Evolutionary conservation across 2,329 filamentous ascomycete genomes (phyloP), one percentile per base, ranked within the genome.

Genomic region (Penicillium sp.): DNA sequence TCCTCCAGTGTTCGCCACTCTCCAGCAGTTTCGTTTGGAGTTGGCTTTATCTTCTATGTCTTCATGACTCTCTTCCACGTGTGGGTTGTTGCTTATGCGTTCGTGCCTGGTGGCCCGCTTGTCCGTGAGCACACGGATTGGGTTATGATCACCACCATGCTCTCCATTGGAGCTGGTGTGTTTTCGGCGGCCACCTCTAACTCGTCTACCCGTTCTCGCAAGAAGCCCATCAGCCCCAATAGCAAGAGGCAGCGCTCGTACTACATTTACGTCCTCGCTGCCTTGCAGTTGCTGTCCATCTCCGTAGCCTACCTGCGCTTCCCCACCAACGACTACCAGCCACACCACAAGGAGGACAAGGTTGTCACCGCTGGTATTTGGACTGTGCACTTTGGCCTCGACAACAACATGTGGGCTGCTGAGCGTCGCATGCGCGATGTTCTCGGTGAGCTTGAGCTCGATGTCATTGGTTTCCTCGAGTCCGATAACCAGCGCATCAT

Each of bases 321-420:
- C 75, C 93, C 93, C 0, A 85, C 84, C 2, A 91, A 96, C 65
- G 84, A 97, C 71, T 95, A 96, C 73, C 82, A 81, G 46, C 87
- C 93, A 0, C 90, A 97, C 68, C 91, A 98, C 65, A 80, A 81
- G 29, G 82, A 95, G 43, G 86, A 90, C 53, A 93, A 93, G 58
- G 74, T 94, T 43, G 78, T 96, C 49, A 97, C 94, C 0, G 89
- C 89, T 1, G 93, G 93, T 58, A 97, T 98, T 67, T 98, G 93
- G 93, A 98, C 93, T 0, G 90, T 97, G 46, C 93, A 98, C 72
- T 98, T 98, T 69, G 90, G 87, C 11, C 81, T 98, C 16, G 93
- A 98, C 72, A 97, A 98, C 60, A 87, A 96, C 67, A 96, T 97
- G 90, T 97, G 89, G 89, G 91, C 88, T 8, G 95, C 91, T 0